phyloP scores from a whole-genome alignment of 441 rosid genomes.

The Syzygium malaccense region DNA sequence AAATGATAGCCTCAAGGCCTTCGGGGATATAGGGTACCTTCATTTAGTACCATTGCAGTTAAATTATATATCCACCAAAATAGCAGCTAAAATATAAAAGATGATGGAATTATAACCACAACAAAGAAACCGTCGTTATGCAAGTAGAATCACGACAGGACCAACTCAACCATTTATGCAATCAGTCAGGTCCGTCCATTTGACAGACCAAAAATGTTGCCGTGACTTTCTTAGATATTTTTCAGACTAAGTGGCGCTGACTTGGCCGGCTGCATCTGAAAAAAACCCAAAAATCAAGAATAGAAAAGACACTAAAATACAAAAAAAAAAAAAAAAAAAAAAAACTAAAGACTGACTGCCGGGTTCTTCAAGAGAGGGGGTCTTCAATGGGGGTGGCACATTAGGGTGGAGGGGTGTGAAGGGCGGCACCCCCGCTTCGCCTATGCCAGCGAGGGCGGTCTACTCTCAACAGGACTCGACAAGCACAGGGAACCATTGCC shows the following conservation, averaged over 20 bases:
- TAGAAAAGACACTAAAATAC: not conserved
- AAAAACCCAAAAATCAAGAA: not conserved
- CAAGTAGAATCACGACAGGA: not conserved
- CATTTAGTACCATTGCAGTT: slow-evolving; percentile 17
- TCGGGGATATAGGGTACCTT: slow-evolving; percentile 91
- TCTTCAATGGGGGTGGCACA: not conserved
- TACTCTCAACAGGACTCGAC: not conserved
- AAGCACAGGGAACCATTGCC: not conserved
- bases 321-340: not conserved
- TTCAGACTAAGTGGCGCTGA: not conserved
- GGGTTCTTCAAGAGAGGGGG: not conserved
- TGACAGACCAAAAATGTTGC: not conserved
- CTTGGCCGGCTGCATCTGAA: not conserved
- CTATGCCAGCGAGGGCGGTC: not conserved
- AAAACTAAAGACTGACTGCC: not conserved
- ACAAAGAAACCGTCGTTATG: not conserved
- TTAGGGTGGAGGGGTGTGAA: not conserved
- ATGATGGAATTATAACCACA: not conserved
- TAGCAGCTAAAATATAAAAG: not conserved
- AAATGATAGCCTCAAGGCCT: slow-evolving; percentile 96
- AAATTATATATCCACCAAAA: slow-evolving; percentile 1
- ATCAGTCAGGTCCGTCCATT: not conserved
- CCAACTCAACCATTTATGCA: not conserved
- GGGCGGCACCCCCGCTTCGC: not conserved
- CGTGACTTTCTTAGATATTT: not conserved